Evolutionary conservation across 2,329 filamentous ascomycete genomes (phyloP).

Genomic region (Lasiodiplodia hormozganensis): DNA sequence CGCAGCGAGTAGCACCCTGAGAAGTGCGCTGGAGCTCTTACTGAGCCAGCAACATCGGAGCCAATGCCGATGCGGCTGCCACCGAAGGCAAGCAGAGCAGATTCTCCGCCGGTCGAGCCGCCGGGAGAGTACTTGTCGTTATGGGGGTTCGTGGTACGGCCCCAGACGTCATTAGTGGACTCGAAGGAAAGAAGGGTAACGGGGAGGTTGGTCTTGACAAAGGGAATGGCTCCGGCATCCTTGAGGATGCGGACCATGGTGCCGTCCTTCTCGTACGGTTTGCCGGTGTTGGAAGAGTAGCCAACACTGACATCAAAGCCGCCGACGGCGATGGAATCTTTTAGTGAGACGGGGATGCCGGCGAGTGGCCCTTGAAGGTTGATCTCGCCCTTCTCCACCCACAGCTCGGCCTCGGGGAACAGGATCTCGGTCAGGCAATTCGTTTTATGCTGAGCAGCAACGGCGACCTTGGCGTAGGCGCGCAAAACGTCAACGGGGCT

Average conservation of each 20-base stretch:
- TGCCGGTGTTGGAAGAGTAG: slow-evolving; percentile 75
- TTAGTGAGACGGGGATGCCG: slow-evolving; percentile 85
- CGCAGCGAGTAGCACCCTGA: slow-evolving; percentile 86
- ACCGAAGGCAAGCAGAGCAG: slow-evolving; percentile 79
- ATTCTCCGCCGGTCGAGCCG: slow-evolving; percentile 86
- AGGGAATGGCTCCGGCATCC: slow-evolving; percentile 85
- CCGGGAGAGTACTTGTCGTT: slow-evolving; percentile 85
- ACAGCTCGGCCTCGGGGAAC: slow-evolving; percentile 77
- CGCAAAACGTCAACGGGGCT: slow-evolving; percentile 77
- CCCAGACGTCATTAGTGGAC: slow-evolving; percentile 81
- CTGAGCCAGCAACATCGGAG: slow-evolving; percentile 88
- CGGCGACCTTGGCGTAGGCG: slow-evolving; percentile 84
- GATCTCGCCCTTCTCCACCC: slow-evolving; percentile 64
- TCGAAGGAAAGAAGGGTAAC: slow-evolving; percentile 88
- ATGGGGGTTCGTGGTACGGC: slow-evolving; percentile 81
- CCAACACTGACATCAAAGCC: slow-evolving; percentile 86
- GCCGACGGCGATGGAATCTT: slow-evolving; percentile 76
- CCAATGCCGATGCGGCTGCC: slow-evolving; percentile 87
- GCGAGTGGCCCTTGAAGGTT: slow-evolving; percentile 84
- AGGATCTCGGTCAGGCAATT: slow-evolving; percentile 92
- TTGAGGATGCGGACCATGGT: slow-evolving; percentile 78
- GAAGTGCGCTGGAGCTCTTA: slow-evolving; percentile 86
- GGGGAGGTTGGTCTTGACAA: slow-evolving; percentile 90
- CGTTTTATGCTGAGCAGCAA: slow-evolving; percentile 83
- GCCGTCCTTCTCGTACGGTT: slow-evolving; percentile 72